Evolutionary conservation across 129 eudicot genomes (phyloP), one percentile per base, ranked within the genome.

Genomic region (Rutidosis leptorrhynchoides): DNA sequence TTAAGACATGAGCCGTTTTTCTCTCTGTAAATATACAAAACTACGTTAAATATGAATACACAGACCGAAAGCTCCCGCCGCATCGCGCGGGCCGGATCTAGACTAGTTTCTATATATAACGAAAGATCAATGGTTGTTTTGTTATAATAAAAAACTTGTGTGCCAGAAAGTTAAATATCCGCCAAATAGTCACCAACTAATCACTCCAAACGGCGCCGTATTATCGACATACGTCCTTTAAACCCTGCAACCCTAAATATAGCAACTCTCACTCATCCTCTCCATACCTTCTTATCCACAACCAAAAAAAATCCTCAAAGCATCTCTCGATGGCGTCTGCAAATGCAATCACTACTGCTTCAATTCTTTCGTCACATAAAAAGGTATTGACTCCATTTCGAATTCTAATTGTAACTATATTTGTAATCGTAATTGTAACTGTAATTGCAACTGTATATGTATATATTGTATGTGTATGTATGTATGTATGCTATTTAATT

Each of bases 301-400:
- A 27, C 74, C 22, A 17, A 49, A 49, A 49, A 17, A 26, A 69
- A 49, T 11, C 65, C 65, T 23, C 71, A 1, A 29, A 69, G 6
- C 23, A 7, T 24, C 49, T 30, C 32, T 51, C 43, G 43, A 88
- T 89, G 96, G 87, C 96, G 45, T 89, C 96, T 6, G 85, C 93
- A 6, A 89, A 85, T 75, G 90, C 87, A 8, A 79, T 89, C 70
- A 83, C 90, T 20, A 82, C 96, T 0, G 74, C 96, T 62, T 85
- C 96, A 23, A 77, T 85, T 49, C 73, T 85, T 20, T 72, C 87
- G 0, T 62, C 87, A 1, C 80, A 73, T n/a, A 79, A 67, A 43
- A 80, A 81, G 70, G 89, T 83, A 85, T 19, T 12, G 14, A 29
- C 43, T 45, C 51, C 12, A 46, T 65, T 9, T 6, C n/a, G 7